phyloP scores from a whole-genome alignment of 306 rosid genomes.

The Trifolium pratense region DNA sequence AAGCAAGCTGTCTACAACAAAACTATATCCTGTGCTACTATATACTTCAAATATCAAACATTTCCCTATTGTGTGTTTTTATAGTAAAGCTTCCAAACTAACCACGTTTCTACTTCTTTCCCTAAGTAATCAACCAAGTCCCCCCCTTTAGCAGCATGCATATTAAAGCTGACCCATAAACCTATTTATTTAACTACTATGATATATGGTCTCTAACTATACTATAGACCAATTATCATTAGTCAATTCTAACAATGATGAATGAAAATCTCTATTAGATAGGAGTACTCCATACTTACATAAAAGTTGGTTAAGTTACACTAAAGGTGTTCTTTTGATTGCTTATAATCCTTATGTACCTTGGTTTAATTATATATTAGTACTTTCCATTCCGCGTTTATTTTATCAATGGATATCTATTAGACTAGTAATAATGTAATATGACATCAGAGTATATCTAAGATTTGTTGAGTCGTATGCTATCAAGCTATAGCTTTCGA shows the following conservation, averaged over 20 bases:
- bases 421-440: too few relatives aligned
- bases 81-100: constrained; percentile 39
- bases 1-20: constrained; percentile 45
- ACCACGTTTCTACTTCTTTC: constrained; percentile 41
- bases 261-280: too few relatives aligned
- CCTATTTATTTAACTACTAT: constrained; percentile 10
- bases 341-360: too few relatives aligned
- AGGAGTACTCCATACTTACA: too few relatives aligned
- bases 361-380: too few relatives aligned
- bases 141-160: constrained; percentile 50
- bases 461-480: too few relatives aligned
- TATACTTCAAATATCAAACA: constrained; percentile 40
- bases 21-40: constrained; percentile 37
- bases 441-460: too few relatives aligned
- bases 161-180: constrained; percentile 49
- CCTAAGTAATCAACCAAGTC: constrained; percentile 53
- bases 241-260: not conserved
- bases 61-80: constrained; percentile 36
- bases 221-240: not conserved
- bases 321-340: too few relatives aligned
- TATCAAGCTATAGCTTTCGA: too few relatives aligned
- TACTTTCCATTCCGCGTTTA: too few relatives aligned
- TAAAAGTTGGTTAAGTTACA: too few relatives aligned
- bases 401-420: too few relatives aligned
- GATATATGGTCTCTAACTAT: not conserved